Evolutionary conservation across 139 green algal genomes (phyloP), one percentile per base, ranked within the genome.

Genomic region (Edaphochlamys debaryana): DNA sequence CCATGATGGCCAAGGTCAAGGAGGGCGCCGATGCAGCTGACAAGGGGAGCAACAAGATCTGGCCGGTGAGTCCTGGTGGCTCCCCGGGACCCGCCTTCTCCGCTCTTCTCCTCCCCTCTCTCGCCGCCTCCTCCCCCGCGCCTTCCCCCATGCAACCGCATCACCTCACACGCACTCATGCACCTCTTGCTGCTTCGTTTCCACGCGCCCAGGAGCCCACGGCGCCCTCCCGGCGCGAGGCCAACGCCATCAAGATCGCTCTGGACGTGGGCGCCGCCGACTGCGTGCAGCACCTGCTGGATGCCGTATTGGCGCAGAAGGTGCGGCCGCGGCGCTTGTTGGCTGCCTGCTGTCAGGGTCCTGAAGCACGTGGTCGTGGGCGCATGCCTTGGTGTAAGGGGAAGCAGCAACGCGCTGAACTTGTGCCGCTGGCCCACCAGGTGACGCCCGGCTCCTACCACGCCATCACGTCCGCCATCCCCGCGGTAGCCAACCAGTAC

Each of bases 221-320:
- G 40, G 15, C 60, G 30, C 60, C 30, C 40, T 40, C 56, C 25
- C 36, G 79, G n/a, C 36, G 64, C 54, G 82, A 88, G 66, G 80
- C 87, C 72, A 90, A 90, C 66, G 78, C 73, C 4, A 40, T 90
- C 27, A 74, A 76, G 37, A 90, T 90, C 67, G 87, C 87, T 5
- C 73, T 90, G 54, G 41, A 72, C 11, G 87, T 71, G 13, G 84
- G 69, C 66, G 79, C 62, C 6, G 87, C 70, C 13, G 87, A 90
- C 42, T 90, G 87, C 60, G 87, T 90, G 69, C 42, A 77, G 50
- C 82, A 88, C 79, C 52, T 90, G 20, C 66, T 90, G 77, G 80
- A 86, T 25, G 87, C 87, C 2, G 87, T 90, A 36, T 67, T 90
- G 45, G 70, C 48, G 30, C 69, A 90, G 32, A 90, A 90, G 77